phyloP scores from a whole-genome alignment of 495 filamentous ascomycete species.

The Staphylotrichum longicolle region DNA sequence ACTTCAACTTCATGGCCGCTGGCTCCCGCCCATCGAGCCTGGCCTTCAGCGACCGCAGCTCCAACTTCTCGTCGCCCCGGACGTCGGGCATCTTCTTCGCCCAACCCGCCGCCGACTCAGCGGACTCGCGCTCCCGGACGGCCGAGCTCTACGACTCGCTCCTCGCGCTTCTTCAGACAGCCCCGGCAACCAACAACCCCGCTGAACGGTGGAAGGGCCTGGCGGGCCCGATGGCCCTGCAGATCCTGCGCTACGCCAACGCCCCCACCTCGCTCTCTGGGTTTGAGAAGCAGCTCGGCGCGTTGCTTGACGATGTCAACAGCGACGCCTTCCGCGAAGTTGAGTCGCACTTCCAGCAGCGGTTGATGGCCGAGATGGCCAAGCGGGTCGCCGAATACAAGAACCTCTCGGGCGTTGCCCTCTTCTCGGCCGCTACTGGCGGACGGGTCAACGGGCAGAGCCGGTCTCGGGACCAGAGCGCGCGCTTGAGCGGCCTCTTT shows the following conservation, averaged over 20 bases:
- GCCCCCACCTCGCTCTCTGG: conserved; percentile 43
- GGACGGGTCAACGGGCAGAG: conserved; percentile 28
- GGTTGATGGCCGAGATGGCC: conserved; percentile 43
- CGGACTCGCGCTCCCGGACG: conserved; percentile 36
- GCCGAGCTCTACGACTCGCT: conserved; percentile 45
- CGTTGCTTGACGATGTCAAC: conserved; percentile 35
- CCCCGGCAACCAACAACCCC: conserved; percentile 34
- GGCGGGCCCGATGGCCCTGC: conserved; percentile 46
- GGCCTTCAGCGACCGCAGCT: conserved; percentile 44
- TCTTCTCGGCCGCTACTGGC: conserved; percentile 53
- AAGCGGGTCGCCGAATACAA: conserved; percentile 50
- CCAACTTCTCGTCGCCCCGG: conserved; percentile 45
- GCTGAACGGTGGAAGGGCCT: conserved; percentile 43
- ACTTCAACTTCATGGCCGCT: conserved; percentile 35
- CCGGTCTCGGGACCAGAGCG: conserved; percentile 1
- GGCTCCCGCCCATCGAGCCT: conserved; percentile 47
- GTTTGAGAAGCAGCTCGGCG: conserved; percentile 46
- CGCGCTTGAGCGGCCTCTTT: conserved; percentile 26
- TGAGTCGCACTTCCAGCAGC: conserved; percentile 42
- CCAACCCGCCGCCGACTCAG: conserved; percentile 30
- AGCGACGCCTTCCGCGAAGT: conserved; percentile 40
- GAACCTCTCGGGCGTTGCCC: conserved; percentile 47
- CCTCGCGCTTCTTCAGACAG: conserved; percentile 46
- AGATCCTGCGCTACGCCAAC: conserved; percentile 53
- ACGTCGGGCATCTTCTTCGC: conserved; percentile 40